Conservation (phyloP, 164 flowering plant genomes). For the Aristolochia californica region DNA sequence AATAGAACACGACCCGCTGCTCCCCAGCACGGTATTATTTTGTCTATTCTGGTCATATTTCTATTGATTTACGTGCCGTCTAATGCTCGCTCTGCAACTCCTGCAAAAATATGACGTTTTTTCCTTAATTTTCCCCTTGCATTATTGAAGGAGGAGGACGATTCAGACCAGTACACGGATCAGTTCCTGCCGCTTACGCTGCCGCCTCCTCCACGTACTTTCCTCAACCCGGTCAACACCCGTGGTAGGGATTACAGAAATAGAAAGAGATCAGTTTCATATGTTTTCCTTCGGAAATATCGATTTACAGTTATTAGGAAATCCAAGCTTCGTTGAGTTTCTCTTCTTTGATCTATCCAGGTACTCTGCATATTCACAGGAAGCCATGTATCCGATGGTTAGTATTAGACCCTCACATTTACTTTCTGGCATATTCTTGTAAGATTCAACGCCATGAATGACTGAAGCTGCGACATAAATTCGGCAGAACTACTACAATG, state of each 20-base stretch:
- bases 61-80: no score
- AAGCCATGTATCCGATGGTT: constrained; percentile 47
- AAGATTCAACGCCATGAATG: not conserved
- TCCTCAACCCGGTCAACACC: constrained; percentile 36
- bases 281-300: not conserved
- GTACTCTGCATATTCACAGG: constrained; percentile 52
- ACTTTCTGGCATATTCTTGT: not conserved
- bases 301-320: no score
- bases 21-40: constrained; percentile 43
- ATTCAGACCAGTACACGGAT: constrained; percentile 32
- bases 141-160: constrained; percentile 31
- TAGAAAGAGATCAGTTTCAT: not conserved
- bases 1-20: constrained; percentile 34
- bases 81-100: not conserved
- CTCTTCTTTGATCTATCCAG: constrained; percentile 9
- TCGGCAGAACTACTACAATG: constrained; percentile 46
- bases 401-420: constrained; percentile 9
- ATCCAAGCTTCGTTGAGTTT: not conserved
- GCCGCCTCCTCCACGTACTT: constrained; percentile 31
- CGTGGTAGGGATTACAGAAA: constrained; percentile 26
- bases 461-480: constrained; percentile 9
- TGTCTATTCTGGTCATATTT: not conserved
- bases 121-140: no score
- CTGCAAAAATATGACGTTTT: no score
- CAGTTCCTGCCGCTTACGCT: constrained; percentile 27